These are phyloP conservation scores for Daldinia vernicosa DNA, from an alignment of 495 filamentous ascomycete genomes.

Conservation along the genomic window DNA sequence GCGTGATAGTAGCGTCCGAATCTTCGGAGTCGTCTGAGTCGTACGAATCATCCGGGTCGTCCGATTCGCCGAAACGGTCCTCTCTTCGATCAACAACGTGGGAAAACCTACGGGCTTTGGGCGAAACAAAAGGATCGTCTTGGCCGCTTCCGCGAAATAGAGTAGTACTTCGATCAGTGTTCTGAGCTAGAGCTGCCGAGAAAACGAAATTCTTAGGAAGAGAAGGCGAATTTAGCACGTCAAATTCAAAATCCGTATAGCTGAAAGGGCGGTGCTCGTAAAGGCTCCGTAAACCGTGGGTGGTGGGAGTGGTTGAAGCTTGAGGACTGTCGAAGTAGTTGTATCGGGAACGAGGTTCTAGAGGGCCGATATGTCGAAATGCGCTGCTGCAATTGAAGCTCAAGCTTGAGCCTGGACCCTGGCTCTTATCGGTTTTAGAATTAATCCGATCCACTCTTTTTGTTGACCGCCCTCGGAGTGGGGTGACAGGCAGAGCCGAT, in stretches of 20 bases:
- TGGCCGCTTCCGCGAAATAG: neutral
- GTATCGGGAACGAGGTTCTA: neutral
- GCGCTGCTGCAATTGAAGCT: neutral
- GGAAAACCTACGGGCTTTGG: neutral
- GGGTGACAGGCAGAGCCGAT: neutral
- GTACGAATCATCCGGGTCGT: constrained; percentile 9
- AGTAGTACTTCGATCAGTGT: neutral
- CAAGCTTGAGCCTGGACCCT: neutral
- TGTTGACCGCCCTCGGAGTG: neutral
- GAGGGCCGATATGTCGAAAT: constrained; percentile 2
- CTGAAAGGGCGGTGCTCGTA: neutral
- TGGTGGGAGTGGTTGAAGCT: neutral
- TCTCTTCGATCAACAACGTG: neutral
- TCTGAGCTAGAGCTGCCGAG: neutral
- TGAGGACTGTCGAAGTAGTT: neutral
- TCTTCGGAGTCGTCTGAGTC: constrained; percentile 19
- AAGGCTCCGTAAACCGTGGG: neutral
- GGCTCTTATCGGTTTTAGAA: neutral
- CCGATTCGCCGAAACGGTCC: constrained; percentile 9
- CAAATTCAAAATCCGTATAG: neutral
- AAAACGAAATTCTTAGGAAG: constrained; percentile 9
- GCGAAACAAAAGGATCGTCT: constrained; percentile 1
- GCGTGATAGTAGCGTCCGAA: constrained; percentile 26
- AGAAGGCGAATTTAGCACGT: constrained; percentile 3
- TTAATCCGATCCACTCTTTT: constrained; percentile 2